Evolutionary conservation across 441 rosid genomes (phyloP).

Genomic region (Aleurites moluccanus): DNA sequence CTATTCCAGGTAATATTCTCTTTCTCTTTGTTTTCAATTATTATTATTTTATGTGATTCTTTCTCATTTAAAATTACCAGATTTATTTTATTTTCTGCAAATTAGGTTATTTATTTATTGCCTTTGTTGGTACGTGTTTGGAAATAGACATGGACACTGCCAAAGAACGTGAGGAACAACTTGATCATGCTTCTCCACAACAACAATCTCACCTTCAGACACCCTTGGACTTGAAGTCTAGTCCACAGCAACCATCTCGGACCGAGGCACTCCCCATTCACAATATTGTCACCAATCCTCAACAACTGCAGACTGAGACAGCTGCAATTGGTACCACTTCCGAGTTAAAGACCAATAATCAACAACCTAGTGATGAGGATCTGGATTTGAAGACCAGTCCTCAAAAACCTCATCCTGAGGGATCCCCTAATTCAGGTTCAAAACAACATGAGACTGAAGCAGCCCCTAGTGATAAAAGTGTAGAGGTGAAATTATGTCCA

Average conservation of each 20-base stretch:
- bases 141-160: constrained; percentile 33
- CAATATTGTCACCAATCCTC: not conserved
- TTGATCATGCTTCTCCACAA: constrained; percentile 20
- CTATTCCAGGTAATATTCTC: not conserved
- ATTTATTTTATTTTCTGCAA: not conserved
- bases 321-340: not conserved
- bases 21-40: not conserved
- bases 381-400: not conserved
- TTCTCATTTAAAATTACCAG: not conserved
- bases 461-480: not conserved
- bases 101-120: not conserved
- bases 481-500: constrained; percentile 10
- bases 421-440: not conserved
- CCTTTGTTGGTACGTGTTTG: not conserved
- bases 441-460: constrained; percentile 11
- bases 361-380: not conserved
- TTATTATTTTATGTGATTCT: too few relatives aligned
- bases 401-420: not conserved
- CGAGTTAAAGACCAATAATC: not conserved
- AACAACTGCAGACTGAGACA: constrained; percentile 7
- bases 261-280: constrained; percentile 15
- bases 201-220: constrained; percentile 12
- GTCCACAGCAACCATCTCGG: constrained; percentile 9
- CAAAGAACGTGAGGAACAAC: constrained; percentile 31
- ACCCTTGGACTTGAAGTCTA: not conserved